Evolutionary conservation across 257 asterid species (phyloP).

Genomic region (Solanum arcanum): DNA sequence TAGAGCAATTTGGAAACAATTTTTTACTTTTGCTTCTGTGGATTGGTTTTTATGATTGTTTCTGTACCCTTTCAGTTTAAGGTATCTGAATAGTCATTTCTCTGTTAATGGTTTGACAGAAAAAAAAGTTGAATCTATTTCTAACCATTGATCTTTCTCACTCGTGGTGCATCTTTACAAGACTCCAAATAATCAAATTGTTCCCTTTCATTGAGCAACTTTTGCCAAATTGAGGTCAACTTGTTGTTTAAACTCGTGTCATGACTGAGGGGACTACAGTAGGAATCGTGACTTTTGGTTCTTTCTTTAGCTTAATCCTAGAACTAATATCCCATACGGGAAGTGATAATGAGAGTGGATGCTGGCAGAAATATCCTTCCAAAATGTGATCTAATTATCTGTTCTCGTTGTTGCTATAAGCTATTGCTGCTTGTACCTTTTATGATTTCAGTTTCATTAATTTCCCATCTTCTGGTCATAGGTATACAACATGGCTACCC

Average conservation of each 20-base stretch:
- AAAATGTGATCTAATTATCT: background rate
- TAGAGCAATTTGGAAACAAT: background rate
- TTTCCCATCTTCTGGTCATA: background rate
- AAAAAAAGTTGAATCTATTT: background rate
- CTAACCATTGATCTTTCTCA: background rate
- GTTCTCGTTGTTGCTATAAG: background rate
- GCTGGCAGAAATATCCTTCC: background rate
- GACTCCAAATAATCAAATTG: background rate
- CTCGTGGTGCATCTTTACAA: background rate
- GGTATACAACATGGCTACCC: slow-evolving; percentile 42
- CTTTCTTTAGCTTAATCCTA: background rate
- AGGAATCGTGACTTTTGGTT: background rate
- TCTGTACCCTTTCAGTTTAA: background rate
- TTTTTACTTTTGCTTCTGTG: background rate
- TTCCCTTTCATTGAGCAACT: background rate
- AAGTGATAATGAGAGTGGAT: background rate
- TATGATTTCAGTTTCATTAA: background rate
- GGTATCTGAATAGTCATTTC: background rate
- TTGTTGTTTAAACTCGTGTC: background rate
- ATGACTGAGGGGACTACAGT: background rate
- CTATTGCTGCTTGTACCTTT: background rate
- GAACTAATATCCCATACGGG: background rate
- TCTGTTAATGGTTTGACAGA: background rate
- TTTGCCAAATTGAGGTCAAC: background rate
- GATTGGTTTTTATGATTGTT: background rate